Conservation (phyloP, 345 rosid genomes). For the Moricandia moricandioides region DNA sequence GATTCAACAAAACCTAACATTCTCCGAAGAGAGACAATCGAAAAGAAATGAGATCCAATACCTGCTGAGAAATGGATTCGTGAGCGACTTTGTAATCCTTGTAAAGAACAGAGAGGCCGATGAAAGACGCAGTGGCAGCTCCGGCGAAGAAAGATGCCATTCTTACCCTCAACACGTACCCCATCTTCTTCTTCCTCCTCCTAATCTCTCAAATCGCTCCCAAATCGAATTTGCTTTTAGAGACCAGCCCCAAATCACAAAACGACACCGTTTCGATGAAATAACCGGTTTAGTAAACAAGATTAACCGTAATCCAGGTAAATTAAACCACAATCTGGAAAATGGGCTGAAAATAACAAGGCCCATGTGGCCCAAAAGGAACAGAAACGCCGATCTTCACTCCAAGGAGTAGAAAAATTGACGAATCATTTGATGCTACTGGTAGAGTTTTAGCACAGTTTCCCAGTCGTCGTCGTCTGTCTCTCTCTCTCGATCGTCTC, state of each 20-base stretch:
- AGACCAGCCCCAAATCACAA: neutral
- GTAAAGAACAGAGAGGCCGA: conserved; percentile 70
- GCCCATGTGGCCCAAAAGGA: neutral
- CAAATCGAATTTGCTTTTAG: conserved; percentile 1
- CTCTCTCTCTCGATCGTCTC: conserved; percentile 28
- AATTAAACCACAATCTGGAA: no score
- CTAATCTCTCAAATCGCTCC: conserved; percentile 19
- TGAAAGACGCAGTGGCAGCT: conserved; percentile 75
- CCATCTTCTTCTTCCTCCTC: conserved; percentile 50
- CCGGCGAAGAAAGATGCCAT: conserved; percentile 93
- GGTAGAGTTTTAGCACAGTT: conserved; percentile 1
- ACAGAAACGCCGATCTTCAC: neutral
- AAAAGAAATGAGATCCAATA: conserved; percentile 5
- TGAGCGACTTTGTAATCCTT: conserved; percentile 85
- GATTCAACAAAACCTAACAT: neutral
- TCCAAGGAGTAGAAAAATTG: neutral
- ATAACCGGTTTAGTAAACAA: neutral
- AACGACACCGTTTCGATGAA: conserved; percentile 2
- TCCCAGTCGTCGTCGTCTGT: conserved; percentile 25
- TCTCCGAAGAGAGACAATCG: neutral
- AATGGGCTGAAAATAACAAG: neutral
- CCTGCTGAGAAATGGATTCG: conserved; percentile 79
- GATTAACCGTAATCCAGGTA: no score
- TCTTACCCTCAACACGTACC: conserved; percentile 85
- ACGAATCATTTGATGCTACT: conserved; percentile 33